Percentiles rank a stretch among this genome's conserved stretches.
These are phyloP conservation scores for Arabis alpina DNA, from an alignment of 345 rosid species.

Conservation along the genomic window DNA sequence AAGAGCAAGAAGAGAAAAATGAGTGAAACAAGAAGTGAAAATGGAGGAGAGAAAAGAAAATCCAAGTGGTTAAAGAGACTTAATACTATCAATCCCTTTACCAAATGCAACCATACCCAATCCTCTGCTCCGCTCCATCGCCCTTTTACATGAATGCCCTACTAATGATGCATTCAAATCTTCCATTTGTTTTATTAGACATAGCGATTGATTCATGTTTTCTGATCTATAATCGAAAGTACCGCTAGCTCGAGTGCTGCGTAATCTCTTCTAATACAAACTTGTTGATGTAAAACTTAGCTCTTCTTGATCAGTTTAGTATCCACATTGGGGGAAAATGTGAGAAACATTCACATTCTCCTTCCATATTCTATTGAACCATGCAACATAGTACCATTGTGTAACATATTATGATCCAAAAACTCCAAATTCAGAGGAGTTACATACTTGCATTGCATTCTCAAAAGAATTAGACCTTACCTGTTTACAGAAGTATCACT, in stretches of 20 bases:
- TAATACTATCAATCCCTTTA: constrained; percentile 34
- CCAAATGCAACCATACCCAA: constrained; percentile 28
- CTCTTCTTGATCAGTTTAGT: background rate
- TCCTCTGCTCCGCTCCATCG: constrained; percentile 9
- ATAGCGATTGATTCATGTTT: background rate
- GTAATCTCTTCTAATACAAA: background rate
- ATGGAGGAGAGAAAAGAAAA: constrained; percentile 27
- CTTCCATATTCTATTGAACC: no score
- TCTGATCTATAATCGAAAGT: no score
- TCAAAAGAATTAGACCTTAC: constrained; percentile 77
- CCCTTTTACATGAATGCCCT: no score
- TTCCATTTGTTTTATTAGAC: no score
- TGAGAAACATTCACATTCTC: background rate
- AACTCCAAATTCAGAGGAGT: no score
- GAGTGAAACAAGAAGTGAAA: constrained; percentile 37
- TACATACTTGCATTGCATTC: background rate
- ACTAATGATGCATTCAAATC: no score
- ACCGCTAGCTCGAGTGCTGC: background rate
- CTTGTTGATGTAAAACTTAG: background rate
- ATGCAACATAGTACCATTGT: no score
- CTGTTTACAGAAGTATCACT: constrained; percentile 40
- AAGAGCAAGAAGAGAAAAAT: constrained; percentile 42
- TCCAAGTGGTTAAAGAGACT: constrained; percentile 43
- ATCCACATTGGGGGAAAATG: constrained; percentile 1
- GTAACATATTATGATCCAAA: no score